A percentile compares a stretch with the other conserved stretches of the same genome.
Evolutionary conservation across 2,329 filamentous ascomycete genomes (phyloP).

Genomic region (Trichoderma sp.): DNA sequence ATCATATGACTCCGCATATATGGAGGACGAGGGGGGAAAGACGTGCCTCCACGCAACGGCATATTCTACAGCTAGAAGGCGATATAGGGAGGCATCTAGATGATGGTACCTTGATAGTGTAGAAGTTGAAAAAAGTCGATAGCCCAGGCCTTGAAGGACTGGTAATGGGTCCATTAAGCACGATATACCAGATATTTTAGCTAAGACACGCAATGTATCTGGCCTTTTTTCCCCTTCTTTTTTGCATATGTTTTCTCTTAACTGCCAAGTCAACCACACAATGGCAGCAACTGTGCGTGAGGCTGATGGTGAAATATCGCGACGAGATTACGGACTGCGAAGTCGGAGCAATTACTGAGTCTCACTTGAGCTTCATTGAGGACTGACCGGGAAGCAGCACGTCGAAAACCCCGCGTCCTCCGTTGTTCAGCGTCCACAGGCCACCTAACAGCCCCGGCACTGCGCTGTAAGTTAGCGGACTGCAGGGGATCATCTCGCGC

Average conservation of each 20-base stretch:
- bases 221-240: too few species aligned
- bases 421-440: background rate
- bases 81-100: background rate
- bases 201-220: too few species aligned
- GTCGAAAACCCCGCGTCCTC: too few species aligned
- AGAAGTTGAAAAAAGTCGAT: background rate
- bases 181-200: background rate
- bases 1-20: background rate
- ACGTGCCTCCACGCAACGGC: background rate
- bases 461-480: background rate
- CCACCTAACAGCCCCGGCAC: background rate
- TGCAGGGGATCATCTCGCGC: background rate
- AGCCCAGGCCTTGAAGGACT: background rate
- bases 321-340: conserved; percentile 6
- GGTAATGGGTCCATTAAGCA: background rate
- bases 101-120: background rate
- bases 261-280: background rate
- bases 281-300: background rate
- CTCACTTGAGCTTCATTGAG: too few species aligned
- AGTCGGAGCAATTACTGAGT: background rate
- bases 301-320: background rate
- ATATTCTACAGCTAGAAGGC: background rate
- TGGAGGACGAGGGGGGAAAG: background rate
- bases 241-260: too few species aligned
- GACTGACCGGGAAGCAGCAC: too few species aligned